phyloP scores from a whole-genome alignment of 768 basidiomycete species.

The Calocybe cyanea region DNA sequence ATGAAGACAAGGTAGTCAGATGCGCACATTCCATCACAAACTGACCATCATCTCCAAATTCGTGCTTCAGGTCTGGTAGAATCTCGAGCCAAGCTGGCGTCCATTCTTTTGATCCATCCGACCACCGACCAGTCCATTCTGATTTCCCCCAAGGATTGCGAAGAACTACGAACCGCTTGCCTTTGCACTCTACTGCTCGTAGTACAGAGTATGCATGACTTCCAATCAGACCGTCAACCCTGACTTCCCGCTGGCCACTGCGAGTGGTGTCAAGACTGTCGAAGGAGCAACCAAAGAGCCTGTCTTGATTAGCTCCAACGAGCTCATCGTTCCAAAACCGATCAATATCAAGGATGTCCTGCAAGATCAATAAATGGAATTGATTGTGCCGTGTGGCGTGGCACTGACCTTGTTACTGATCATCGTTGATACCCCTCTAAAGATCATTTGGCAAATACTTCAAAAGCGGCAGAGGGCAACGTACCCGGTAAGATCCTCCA shows the following conservation, averaged over 20 bases:
- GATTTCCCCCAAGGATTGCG: constrained; percentile 41
- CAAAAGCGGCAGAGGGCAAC: constrained; percentile 4
- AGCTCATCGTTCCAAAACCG: constrained; percentile 55
- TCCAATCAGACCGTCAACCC: constrained; percentile 29
- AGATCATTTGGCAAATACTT: neutral
- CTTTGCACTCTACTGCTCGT: constrained; percentile 34
- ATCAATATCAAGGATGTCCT: constrained; percentile 46
- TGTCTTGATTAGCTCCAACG: constrained; percentile 43
- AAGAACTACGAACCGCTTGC: constrained; percentile 39
- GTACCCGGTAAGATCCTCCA: constrained; percentile 57
- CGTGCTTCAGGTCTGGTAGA: constrained; percentile 29
- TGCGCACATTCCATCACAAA: constrained; percentile 40
- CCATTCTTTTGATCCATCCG: constrained; percentile 42
- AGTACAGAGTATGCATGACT: constrained; percentile 42
- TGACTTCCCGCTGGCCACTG: constrained; percentile 20
- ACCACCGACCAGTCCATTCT: constrained; percentile 41
- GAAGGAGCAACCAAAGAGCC: constrained; percentile 51
- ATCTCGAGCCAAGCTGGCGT: constrained; percentile 35
- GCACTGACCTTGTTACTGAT: constrained; percentile 36
- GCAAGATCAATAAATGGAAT: neutral
- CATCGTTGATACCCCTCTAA: constrained; percentile 41
- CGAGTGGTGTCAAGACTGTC: constrained; percentile 26
- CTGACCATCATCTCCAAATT: constrained; percentile 38
- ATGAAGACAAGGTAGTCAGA: neutral
- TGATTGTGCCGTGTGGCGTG: neutral